A percentile compares a stretch with the other conserved stretches of the same genome.
These are phyloP conservation scores for Colletotrichum magnum DNA, from an alignment of 2,329 filamentous ascomycete species.

Conservation along the genomic window DNA sequence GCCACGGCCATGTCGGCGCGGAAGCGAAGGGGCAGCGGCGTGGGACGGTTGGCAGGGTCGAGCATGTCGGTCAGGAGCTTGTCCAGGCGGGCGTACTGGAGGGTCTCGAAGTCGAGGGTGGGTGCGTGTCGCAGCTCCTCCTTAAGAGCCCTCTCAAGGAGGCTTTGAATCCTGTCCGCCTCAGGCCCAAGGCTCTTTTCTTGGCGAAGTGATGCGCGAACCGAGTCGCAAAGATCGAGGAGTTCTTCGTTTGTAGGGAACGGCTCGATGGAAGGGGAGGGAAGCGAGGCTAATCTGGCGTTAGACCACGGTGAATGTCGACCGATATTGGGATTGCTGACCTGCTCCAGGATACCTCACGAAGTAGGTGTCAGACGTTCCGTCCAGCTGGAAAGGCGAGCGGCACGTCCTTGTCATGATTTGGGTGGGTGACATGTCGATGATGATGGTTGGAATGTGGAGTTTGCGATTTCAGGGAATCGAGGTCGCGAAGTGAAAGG, in stretches of 20 bases:
- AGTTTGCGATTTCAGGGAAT: neutral
- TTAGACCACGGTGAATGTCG: constrained; percentile 5
- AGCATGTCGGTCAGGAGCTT: constrained; percentile 60
- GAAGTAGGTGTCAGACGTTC: constrained; percentile 32
- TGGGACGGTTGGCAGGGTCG: constrained; percentile 47
- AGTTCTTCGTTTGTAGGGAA: constrained; percentile 42
- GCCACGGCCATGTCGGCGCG: constrained; percentile 53
- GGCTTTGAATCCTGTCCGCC: constrained; percentile 53
- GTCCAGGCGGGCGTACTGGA: constrained; percentile 57
- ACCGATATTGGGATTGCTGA: constrained; percentile 7
- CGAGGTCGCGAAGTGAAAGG: neutral
- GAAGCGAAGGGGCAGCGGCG: constrained; percentile 48
- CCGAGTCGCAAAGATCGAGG: constrained; percentile 58
- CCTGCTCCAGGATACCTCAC: constrained; percentile 32
- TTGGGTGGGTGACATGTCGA: constrained; percentile 36
- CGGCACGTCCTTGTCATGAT: constrained; percentile 19
- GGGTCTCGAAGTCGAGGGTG: constrained; percentile 55
- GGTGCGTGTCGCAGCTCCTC: constrained; percentile 54
- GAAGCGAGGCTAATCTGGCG: constrained; percentile 8
- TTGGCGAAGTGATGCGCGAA: constrained; percentile 53
- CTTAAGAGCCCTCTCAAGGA: constrained; percentile 55
- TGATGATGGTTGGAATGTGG: neutral
- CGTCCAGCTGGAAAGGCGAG: constrained; percentile 34
- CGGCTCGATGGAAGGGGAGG: constrained; percentile 21
- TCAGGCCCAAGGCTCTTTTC: constrained; percentile 50